Evolutionary conservation across 2,329 filamentous ascomycete species (phyloP).

Genomic region (Phyllosticta citriasiana): DNA sequence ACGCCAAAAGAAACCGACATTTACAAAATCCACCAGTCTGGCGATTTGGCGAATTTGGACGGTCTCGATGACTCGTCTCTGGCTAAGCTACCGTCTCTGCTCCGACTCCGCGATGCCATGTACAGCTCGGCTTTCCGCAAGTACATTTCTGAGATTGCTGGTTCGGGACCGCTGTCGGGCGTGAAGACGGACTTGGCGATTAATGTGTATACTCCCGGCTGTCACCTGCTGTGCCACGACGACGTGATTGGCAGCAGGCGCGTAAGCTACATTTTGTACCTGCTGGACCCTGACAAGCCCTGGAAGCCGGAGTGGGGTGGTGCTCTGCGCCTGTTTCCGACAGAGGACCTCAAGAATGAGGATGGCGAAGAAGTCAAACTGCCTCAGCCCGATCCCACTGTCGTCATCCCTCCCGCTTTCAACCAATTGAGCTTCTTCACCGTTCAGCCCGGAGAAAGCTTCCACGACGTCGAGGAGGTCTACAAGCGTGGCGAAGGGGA

Average conservation of each 20-base stretch:
- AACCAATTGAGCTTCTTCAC: slow-evolving; percentile 98
- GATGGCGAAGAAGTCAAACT: slow-evolving; percentile 69
- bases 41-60: slow-evolving; percentile 92
- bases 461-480: slow-evolving; percentile 97
- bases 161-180: slow-evolving; percentile 77
- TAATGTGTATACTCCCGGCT: slow-evolving; percentile 95
- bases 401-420: slow-evolving; percentile 87
- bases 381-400: slow-evolving; percentile 65
- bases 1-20: slow-evolving; percentile 99
- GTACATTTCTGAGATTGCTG: slow-evolving; percentile 79
- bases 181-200: slow-evolving; percentile 98
- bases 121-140: slow-evolving; percentile 85
- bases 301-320: slow-evolving; percentile 94
- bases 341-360: slow-evolving; percentile 51
- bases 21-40: slow-evolving; percentile 98
- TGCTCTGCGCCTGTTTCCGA: slow-evolving; percentile 78
- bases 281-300: slow-evolving; percentile 80
- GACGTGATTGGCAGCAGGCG: slow-evolving; percentile 96
- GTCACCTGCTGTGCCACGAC: slow-evolving; percentile 92
- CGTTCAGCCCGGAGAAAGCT: slow-evolving; percentile 96
- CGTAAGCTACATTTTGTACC: slow-evolving; percentile 93
- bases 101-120: slow-evolving; percentile 83
- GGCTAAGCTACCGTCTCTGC: slow-evolving; percentile 76
- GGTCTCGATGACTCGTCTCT: slow-evolving; percentile 81
- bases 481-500: slow-evolving; percentile 56